phyloP scores from a whole-genome alignment of 2,329 filamentous ascomycete species.

The Coniochaeta sp. region DNA sequence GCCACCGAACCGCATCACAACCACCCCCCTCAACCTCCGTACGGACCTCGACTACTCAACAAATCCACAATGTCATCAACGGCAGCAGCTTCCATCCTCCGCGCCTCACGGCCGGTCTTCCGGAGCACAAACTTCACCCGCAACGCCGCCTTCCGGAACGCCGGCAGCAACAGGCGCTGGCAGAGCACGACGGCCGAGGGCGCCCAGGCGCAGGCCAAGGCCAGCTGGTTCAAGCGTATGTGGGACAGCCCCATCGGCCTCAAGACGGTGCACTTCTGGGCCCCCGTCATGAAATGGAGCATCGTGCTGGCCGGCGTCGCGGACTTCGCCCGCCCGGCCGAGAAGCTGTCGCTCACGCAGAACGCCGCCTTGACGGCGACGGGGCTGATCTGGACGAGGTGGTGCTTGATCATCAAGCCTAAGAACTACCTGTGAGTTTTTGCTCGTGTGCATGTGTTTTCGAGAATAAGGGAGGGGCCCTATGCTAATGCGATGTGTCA shows the following conservation, averaged over 20 bases:
- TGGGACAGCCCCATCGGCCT: constrained; percentile 75
- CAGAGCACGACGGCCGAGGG: constrained; percentile 57
- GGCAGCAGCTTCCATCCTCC: constrained; percentile 28
- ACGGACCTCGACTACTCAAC: constrained; percentile 7
- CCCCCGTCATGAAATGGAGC: constrained; percentile 94
- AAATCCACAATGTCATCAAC: constrained; percentile 9
- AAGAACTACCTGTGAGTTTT: constrained; percentile 73
- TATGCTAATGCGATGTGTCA: background rate
- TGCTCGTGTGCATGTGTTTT: no score
- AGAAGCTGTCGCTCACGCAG: constrained; percentile 88
- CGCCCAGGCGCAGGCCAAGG: constrained; percentile 31
- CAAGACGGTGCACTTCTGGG: constrained; percentile 99
- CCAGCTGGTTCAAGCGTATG: constrained; percentile 65
- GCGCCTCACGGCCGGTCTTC: constrained; percentile 47
- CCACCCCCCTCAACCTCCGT: background rate
- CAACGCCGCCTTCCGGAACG: constrained; percentile 39
- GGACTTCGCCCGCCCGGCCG: constrained; percentile 84
- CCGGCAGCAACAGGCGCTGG: constrained; percentile 54
- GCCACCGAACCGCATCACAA: background rate
- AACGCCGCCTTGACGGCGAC: constrained; percentile 86
- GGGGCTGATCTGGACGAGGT: constrained; percentile 94
- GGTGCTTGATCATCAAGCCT: constrained; percentile 96
- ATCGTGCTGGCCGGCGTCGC: constrained; percentile 87
- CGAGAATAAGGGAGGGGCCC: background rate
- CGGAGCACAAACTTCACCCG: constrained; percentile 17